phyloP scores from a whole-genome alignment of 495 filamentous ascomycete species.

The Aspergillus nanangensis region DNA sequence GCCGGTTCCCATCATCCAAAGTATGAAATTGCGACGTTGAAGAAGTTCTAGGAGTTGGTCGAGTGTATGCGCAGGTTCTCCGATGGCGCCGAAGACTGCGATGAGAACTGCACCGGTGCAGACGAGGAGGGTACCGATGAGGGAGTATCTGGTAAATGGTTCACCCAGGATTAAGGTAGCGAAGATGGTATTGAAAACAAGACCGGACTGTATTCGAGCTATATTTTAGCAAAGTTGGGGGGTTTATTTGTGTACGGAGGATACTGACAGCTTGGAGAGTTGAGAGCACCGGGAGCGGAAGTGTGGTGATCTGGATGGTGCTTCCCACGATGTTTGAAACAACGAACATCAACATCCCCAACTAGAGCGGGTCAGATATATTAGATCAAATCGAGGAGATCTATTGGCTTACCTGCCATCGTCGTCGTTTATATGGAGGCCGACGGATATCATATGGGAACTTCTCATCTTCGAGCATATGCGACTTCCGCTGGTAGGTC shows the following conservation, averaged over 20 bases:
- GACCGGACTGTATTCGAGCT: slow-evolving; percentile 62
- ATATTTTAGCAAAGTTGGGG: no score
- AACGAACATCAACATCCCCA: slow-evolving; percentile 97
- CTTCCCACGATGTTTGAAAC: slow-evolving; percentile 90
- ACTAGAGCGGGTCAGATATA: slow-evolving; percentile 25
- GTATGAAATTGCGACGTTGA: slow-evolving; percentile 67
- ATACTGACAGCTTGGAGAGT: slow-evolving; percentile 78
- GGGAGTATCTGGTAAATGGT: slow-evolving; percentile 87
- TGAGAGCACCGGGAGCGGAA: slow-evolving; percentile 91
- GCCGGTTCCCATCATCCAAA: slow-evolving; percentile 82
- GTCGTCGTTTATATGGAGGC: slow-evolving; percentile 82
- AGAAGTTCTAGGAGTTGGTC: slow-evolving; percentile 76
- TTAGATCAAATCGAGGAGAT: background rate
- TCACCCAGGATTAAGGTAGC: slow-evolving; percentile 90
- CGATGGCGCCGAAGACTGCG: slow-evolving; percentile 88
- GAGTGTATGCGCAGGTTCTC: slow-evolving; percentile 89
- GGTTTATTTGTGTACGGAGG: no score
- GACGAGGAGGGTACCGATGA: slow-evolving; percentile 84
- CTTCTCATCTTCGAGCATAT: slow-evolving; percentile 96
- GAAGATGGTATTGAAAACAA: slow-evolving; percentile 98
- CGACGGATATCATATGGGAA: slow-evolving; percentile 69
- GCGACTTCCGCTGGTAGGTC: slow-evolving; percentile 97
- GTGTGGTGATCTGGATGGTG: slow-evolving; percentile 94
- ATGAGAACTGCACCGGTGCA: slow-evolving; percentile 83
- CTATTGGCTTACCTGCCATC: slow-evolving; percentile 70